Conservation (phyloP, 495 filamentous ascomycete genomes). For the Hypomontagnella submonticulosa region DNA sequence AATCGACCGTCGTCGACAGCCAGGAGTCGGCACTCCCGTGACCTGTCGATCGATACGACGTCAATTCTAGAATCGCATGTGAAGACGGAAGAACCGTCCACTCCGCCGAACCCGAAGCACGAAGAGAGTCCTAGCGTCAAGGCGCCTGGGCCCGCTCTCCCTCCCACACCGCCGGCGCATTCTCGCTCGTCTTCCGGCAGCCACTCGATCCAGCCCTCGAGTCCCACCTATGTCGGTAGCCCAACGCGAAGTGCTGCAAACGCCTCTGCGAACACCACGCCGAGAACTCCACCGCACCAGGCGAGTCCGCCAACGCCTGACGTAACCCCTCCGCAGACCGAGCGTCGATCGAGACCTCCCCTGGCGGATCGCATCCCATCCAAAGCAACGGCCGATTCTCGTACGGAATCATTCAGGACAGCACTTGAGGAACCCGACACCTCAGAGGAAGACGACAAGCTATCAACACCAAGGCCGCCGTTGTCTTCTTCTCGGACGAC, state of each 20-base stretch:
- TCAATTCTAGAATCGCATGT: conserved; percentile 39
- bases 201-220: conserved; percentile 51
- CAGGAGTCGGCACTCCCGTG: conserved; percentile 39
- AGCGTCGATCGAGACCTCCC: conserved; percentile 50
- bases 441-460: conserved; percentile 66
- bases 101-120: conserved; percentile 48
- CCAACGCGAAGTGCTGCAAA: conserved; percentile 49
- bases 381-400: conserved; percentile 63
- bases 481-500: conserved; percentile 59
- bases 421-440: conserved; percentile 71
- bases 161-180: conserved; percentile 66
- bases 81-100: conserved; percentile 26
- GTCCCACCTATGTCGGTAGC: conserved; percentile 48
- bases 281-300: conserved; percentile 69
- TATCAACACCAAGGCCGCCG: conserved; percentile 59
- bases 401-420: conserved; percentile 78
- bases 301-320: conserved; percentile 76
- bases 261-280: conserved; percentile 45
- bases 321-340: conserved; percentile 70
- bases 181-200: conserved; percentile 62
- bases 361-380: conserved; percentile 57
- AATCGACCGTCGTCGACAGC: conserved; percentile 39
- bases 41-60: conserved; percentile 37
- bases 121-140: conserved; percentile 38
- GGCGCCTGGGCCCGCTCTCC: conserved; percentile 54